Conservation (phyloP, 164 flowering plant genomes). For the Macadamia integrifolia region DNA sequence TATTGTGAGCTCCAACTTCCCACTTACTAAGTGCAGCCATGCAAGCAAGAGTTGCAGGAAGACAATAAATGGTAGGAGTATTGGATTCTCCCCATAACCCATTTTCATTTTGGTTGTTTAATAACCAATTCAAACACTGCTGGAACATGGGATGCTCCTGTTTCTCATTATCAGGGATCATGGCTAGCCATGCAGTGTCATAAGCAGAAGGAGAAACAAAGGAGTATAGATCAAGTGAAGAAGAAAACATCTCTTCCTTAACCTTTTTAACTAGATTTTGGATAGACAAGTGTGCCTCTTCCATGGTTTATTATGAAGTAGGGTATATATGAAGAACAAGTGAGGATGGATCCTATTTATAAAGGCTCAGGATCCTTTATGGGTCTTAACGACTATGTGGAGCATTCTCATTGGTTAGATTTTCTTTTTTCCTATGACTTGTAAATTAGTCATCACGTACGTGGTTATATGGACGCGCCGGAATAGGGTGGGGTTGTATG, state of each 20-base stretch:
- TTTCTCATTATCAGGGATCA: conserved; percentile 28
- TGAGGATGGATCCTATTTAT: too few species aligned
- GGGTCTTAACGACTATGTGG: too few species aligned
- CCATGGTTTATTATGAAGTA: too few species aligned
- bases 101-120: conserved; percentile 28
- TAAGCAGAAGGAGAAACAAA: conserved; percentile 39
- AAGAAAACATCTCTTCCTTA: conserved; percentile 21
- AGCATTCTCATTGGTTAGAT: too few species aligned
- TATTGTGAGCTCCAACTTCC: conserved; percentile 18
- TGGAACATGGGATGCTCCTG: conserved; percentile 26
- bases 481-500: too few species aligned
- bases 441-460: too few species aligned
- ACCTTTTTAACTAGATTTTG: conserved; percentile 12
- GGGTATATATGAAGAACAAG: too few species aligned
- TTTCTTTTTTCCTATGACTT: too few species aligned
- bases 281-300: conserved; percentile 1
- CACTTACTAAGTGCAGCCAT: conserved; percentile 36
- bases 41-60: conserved; percentile 43
- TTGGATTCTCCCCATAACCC: conserved; percentile 42
- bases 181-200: conserved; percentile 56
- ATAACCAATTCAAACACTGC: conserved; percentile 37
- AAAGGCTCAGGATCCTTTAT: too few species aligned
- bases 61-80: conserved; percentile 25
- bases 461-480: too few species aligned
- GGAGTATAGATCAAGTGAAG: conserved; percentile 8